phyloP scores from a whole-genome alignment of 2,329 filamentous ascomycete genomes.

The Ophiostoma sp. region DNA sequence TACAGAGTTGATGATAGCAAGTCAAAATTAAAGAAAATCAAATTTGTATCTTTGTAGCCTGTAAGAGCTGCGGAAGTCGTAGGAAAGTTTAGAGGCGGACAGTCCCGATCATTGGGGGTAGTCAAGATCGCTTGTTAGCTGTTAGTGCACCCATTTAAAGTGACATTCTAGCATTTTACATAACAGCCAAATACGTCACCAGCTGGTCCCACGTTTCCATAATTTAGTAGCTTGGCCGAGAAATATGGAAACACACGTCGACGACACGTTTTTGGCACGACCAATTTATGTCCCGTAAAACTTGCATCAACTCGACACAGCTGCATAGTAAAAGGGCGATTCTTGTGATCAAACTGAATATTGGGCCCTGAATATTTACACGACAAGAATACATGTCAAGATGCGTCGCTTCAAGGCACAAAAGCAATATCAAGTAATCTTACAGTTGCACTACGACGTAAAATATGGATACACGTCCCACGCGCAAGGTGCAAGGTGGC shows the following conservation, averaged over 20 bases:
- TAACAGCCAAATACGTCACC: constrained; percentile 9
- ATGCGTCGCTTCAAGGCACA: no score
- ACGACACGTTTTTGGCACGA: background rate
- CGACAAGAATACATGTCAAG: background rate
- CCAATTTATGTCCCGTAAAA: background rate
- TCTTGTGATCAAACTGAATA: background rate
- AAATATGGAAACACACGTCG: background rate
- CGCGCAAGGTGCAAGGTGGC: background rate
- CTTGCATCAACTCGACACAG: background rate
- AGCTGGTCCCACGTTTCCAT: constrained; percentile 5
- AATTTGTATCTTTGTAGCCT: background rate
- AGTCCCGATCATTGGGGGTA: background rate
- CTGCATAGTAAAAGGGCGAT: background rate
- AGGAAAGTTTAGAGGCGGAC: background rate
- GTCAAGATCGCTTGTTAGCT: background rate
- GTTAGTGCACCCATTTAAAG: background rate
- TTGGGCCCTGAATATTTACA: background rate
- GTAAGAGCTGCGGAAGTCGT: background rate
- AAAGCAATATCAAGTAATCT: background rate
- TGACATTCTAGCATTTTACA: background rate
- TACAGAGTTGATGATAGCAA: background rate
- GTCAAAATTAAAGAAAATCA: background rate
- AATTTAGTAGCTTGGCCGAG: background rate
- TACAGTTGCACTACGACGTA: background rate
- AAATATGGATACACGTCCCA: background rate